A percentile compares a stretch with the other conserved stretches of the same genome.
Conservation (phyloP, 2,329 filamentous ascomycete genomes). For the Neonectria neomacrospora region DNA sequence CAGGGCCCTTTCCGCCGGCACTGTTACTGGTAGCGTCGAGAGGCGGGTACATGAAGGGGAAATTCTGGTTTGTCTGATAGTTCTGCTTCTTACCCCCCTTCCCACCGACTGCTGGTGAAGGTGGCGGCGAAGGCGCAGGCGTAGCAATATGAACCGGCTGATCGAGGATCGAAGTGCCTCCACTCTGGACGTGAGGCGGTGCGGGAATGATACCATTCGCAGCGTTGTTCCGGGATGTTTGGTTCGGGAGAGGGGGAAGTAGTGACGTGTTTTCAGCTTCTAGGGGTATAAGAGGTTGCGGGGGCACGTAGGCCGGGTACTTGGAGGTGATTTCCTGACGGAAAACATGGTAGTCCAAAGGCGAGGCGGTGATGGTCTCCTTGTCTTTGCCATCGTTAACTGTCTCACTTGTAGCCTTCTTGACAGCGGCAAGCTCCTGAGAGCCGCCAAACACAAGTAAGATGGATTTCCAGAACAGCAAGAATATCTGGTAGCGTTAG, state of each 20-base stretch:
- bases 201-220: conserved; percentile 71
- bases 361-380: conserved; percentile 89
- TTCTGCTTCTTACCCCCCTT: conserved; percentile 99
- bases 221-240: conserved; percentile 70
- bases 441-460: conserved; percentile 87
- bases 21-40: conserved; percentile 89
- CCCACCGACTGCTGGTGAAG: conserved; percentile 85
- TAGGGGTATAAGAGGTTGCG: conserved; percentile 82
- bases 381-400: conserved; percentile 70
- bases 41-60: conserved; percentile 96
- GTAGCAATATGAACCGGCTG: conserved; percentile 99
- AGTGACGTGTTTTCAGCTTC: conserved; percentile 93
- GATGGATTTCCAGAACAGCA: conserved; percentile 92
- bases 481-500: conserved; percentile 67
- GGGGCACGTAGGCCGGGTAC: conserved; percentile 95
- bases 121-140: conserved; percentile 93
- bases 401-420: conserved; percentile 74
- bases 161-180: conserved; percentile 84
- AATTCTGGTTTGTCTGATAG: conserved; percentile 98
- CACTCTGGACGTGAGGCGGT: conserved; percentile 64
- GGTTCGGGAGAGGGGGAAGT: conserved; percentile 83
- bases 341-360: conserved; percentile 95
- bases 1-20: conserved; percentile 87
- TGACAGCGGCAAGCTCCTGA: conserved; percentile 77
- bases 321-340: conserved; percentile 97